Evolutionary conservation across 1,139 yeast genomes (phyloP).

Genomic region (Kazachstania sp.): DNA sequence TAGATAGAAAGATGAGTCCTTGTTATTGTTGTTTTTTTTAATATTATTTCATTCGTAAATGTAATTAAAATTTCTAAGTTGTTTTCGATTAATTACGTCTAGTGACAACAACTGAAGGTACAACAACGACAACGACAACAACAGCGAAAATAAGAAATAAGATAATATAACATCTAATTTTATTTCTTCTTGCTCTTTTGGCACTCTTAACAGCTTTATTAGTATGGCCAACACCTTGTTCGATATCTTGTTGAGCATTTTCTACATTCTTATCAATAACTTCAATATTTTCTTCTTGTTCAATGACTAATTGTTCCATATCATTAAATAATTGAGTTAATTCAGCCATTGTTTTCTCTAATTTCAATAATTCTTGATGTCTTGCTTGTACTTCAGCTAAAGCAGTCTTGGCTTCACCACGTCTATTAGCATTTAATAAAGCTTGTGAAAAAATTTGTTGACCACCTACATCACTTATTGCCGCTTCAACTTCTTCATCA

Average conservation of each 20-base stretch:
- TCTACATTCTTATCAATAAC: constrained; percentile 75
- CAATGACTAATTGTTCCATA: constrained; percentile 93
- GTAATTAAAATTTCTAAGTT: no score
- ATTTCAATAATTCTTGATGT: constrained; percentile 89
- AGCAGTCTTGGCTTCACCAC: constrained; percentile 95
- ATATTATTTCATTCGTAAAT: not conserved
- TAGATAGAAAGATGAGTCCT: not conserved
- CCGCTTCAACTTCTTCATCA: constrained; percentile 72
- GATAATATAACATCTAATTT: constrained; percentile 76
- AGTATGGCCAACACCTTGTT: constrained; percentile 91
- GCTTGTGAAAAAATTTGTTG: constrained; percentile 95
- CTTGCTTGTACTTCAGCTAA: constrained; percentile 93
- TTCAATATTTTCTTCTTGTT: constrained; percentile 85
- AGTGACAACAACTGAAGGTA: constrained; percentile 29
- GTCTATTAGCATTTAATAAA: constrained; percentile 78
- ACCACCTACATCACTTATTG: constrained; percentile 75
- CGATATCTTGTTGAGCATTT: constrained; percentile 82
- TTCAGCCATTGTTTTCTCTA: constrained; percentile 94
- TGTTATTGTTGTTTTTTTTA: not conserved
- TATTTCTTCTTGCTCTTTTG: constrained; percentile 84
- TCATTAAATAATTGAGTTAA: constrained; percentile 90
- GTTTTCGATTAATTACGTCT: constrained; percentile 5
- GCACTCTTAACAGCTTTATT: constrained; percentile 85
- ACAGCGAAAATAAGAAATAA: constrained; percentile 50
- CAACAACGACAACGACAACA: constrained; percentile 61